Evolutionary conservation across 371 early-diverging fungal species (phyloP), one percentile per base, ranked within the genome.

Genomic region (Saksenaea oblongispora): DNA sequence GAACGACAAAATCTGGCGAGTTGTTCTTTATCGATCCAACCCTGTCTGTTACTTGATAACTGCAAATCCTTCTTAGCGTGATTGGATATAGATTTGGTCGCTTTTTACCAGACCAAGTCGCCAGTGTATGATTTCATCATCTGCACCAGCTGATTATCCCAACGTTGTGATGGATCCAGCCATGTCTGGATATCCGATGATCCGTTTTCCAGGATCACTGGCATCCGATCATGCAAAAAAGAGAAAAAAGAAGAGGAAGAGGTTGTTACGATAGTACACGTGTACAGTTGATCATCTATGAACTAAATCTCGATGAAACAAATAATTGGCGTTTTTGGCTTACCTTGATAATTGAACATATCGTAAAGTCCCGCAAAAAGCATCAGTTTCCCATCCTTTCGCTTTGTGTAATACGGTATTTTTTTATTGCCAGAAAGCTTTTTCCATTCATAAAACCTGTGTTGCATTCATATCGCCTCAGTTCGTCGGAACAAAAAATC

Each of bases 381-480:
- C 84, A 89, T 76, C 26, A 89, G 56, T n/a, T 78, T 67, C 15
- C 82, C 84, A 57, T 87, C 88, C 44, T 78, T 73, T 18, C 87
- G 73, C 54, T 74, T 79, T 3, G 87, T 83, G 66, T 77, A 89
- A 63, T 84, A 85, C 0, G 91, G 88, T 2, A 79, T 65, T 10
- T 81, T 77, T 54, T 84, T 85, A 3, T 80, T 80, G 22, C 71
- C 53, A 8, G 39, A 41, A n/a, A 64, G 69, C 44, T 82, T 79
- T 22, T 82, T 72, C 93, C 93, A 92, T 71, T 92, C 91, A 71
- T 82, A 92, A 58, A 89, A 92, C 7, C 89, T 90, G 68, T 39
- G 11, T 39, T 36, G 5, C 13, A 8, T 36, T 36, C n/a, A 8
- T 36, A 8, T 36, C n/a, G 11, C n/a, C 11, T 39, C 11, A n/a